Percentiles rank a stretch among this genome's conserved stretches.
Conservation (phyloP, 2,329 filamentous ascomycete species). For the Colletotrichum sp. region DNA sequence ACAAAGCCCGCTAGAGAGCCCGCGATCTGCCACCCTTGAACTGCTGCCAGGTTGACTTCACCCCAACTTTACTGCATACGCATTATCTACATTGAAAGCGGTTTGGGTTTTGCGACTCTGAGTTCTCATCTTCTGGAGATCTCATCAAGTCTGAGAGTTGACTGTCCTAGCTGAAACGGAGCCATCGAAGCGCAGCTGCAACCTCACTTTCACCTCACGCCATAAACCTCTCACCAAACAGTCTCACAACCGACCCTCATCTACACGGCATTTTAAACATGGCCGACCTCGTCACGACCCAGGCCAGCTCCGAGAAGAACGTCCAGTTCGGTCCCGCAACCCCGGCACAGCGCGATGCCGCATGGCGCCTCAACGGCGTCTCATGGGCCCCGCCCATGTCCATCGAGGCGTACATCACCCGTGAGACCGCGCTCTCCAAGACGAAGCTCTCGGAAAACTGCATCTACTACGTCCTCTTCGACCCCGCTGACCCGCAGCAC, state of each 20-base stretch:
- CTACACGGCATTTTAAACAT: not conserved
- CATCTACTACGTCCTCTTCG: constrained; percentile 35
- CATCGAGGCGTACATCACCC: constrained; percentile 31
- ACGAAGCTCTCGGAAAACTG: constrained; percentile 29
- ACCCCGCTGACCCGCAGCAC: constrained; percentile 28
- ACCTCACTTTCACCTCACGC: not conserved
- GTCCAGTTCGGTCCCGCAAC: constrained; percentile 32
- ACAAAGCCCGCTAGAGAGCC: not conserved
- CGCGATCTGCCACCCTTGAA: not conserved
- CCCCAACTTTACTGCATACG: not conserved
- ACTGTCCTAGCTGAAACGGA: not conserved
- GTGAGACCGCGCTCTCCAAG: constrained; percentile 30
- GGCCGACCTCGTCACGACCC: constrained; percentile 1
- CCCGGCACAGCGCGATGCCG: constrained; percentile 29
- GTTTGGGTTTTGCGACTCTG: not conserved
- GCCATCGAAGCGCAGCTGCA: no score
- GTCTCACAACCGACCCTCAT: not conserved
- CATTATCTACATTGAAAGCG: not conserved
- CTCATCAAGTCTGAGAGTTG: not conserved
- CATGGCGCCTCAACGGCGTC: constrained; percentile 34
- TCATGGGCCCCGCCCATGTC: constrained; percentile 34
- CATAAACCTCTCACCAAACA: not conserved
- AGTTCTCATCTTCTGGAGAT: not conserved
- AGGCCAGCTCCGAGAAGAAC: constrained; percentile 8
- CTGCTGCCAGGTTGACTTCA: not conserved